A percentile compares a stretch with the other conserved stretches of the same genome.
Evolutionary conservation across 371 early-diverging fungal species (phyloP).

Genomic region (Smittium culicis): DNA sequence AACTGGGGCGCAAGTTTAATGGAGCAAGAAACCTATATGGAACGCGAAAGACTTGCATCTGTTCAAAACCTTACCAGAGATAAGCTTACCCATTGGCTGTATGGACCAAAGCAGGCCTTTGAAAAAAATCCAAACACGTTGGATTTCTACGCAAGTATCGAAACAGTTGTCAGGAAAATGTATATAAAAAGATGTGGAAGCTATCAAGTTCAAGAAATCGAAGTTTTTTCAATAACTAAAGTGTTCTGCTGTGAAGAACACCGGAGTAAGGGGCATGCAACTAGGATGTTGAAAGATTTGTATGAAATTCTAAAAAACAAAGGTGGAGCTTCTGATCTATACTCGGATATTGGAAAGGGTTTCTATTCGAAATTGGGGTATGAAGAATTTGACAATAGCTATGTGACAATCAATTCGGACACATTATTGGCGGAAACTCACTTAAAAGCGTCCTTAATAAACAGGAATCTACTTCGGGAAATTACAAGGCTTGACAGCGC

Average conservation of each 20-base stretch:
- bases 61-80: neutral
- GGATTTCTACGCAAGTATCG: neutral
- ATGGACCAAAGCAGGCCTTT: neutral
- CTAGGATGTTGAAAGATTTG: neutral
- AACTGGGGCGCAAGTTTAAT: slow-evolving; percentile 1
- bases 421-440: neutral
- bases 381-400: neutral
- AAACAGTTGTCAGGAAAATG: neutral
- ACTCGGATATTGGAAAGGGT: slow-evolving; percentile 7
- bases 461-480: neutral
- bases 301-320: neutral
- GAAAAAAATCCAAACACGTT: neutral
- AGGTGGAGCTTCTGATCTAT: neutral
- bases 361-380: slow-evolving; percentile 8
- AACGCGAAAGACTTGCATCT: neutral
- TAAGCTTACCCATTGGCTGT: neutral
- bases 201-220: neutral
- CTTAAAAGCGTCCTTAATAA: neutral
- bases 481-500: neutral
- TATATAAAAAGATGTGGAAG: neutral
- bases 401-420: neutral
- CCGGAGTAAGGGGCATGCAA: neutral
- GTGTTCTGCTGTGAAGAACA: neutral
- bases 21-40: neutral
- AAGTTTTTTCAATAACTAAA: neutral